Base-by-base conservation (phyloP, 2,329 filamentous ascomycete species). In the Elsinoe ampelina region DNA sequence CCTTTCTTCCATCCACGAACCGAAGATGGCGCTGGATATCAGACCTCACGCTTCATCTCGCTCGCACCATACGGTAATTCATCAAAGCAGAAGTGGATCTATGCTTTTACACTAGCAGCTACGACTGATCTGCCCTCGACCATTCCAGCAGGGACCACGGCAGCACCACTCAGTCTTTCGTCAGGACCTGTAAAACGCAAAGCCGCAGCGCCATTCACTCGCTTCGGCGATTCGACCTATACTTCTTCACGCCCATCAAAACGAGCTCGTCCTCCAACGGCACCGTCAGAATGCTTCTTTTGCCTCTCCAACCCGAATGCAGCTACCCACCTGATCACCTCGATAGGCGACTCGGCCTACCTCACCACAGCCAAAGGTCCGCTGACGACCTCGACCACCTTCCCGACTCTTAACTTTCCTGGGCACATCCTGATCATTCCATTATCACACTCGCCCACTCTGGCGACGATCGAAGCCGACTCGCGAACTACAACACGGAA, bases 331-430 rank as follows among this genome's bases (percentile, higher is more conserved):
- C 86, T 98, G 71, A 86, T 96, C 65, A 86, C 87, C 62, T 90
- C 87, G 22, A 92, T 98, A 61, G 93, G 88, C 55, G 84, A 90
- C 15, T 87, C 95, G 59, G 80, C 84, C 55, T 97, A 97, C 70
- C 73, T 97, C 56, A 95, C 93, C 26, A 93, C 87, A 20, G 89
- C 93, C 58, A 96, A 95, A 70, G 93, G 93, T 0, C 91, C 93
- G 4, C 77, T 98, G 0, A 85, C 88, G 1, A 86, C 83, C 1
- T 71, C 80, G 0, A 74, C 80, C 6, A 91, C 85, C 2, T 95
- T 90, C 68, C 75, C 84, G 0, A 80, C 81, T 4, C 78, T 97
- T 3, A 74, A 77, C 19, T 95, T 92, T 66, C 89, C 92, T 0
- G 81, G 83, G 17, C 93, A 98, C 70, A 83, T 95, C 65, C 83